phyloP scores from a whole-genome alignment of 2,329 filamentous ascomycete genomes.

The Colletotrichum chrysophilum region DNA sequence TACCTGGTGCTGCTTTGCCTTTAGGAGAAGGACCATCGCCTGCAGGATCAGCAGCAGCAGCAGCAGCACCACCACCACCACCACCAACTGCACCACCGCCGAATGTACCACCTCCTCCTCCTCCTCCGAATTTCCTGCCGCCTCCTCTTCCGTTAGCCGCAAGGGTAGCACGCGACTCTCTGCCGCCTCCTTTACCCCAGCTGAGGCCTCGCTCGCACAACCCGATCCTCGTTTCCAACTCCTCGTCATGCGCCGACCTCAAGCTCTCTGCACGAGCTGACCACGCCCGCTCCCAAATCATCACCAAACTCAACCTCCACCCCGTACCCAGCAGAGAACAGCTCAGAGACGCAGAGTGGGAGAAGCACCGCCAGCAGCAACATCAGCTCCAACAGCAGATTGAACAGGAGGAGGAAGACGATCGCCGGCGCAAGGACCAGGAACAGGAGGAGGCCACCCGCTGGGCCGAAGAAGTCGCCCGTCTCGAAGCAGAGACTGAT shows the following conservation, averaged over 20 bases:
- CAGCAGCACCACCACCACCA: not conserved
- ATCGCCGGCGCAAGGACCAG: constrained; percentile 4
- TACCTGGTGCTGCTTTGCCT: not conserved
- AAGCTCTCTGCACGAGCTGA: constrained; percentile 21
- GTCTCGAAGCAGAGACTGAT: constrained; percentile 52
- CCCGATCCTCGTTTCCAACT: constrained; percentile 10
- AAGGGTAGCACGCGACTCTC: not conserved
- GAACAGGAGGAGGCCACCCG: constrained; percentile 31
- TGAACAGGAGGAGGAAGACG: constrained; percentile 1
- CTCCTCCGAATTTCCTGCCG: not conserved
- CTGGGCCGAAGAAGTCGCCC: constrained; percentile 44
- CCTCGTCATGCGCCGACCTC: constrained; percentile 20
- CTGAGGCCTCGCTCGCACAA: constrained; percentile 22
- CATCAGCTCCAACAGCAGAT: constrained; percentile 15
- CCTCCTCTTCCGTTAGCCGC: not conserved
- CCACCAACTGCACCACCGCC: not conserved
- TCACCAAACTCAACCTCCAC: constrained; percentile 17
- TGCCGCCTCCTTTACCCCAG: constrained; percentile 9
- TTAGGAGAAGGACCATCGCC: not conserved
- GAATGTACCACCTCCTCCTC: not conserved
- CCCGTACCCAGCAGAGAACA: not conserved
- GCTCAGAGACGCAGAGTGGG: not conserved
- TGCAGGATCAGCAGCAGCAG: not conserved
- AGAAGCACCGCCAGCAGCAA: not conserved
- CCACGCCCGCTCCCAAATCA: constrained; percentile 17